Conservation (phyloP, 176 grass and related monocot species). For the Carex kokanica region DNA sequence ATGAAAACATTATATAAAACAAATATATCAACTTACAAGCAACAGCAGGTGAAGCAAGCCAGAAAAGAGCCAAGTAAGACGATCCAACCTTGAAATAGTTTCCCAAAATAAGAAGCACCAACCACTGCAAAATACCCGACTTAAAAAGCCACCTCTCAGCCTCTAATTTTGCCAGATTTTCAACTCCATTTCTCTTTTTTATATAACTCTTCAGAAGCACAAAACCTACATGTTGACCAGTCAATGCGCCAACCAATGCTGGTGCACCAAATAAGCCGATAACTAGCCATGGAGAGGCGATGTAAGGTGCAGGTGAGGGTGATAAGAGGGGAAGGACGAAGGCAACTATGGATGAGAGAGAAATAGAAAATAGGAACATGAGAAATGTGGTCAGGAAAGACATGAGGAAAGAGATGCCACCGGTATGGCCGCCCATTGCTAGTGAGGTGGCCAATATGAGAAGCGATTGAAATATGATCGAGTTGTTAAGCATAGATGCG, state of each 20-base stretch:
- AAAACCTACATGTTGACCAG: slow-evolving; percentile 87
- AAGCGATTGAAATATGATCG: slow-evolving; percentile 87
- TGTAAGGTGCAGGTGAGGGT: slow-evolving; percentile 60
- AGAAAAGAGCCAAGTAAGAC: slow-evolving; percentile 79
- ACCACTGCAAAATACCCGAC: slow-evolving; percentile 83
- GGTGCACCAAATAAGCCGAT: slow-evolving; percentile 92
- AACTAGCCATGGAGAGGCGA: slow-evolving; percentile 72
- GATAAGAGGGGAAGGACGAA: slow-evolving; percentile 62
- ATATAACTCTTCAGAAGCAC: slow-evolving; percentile 46
- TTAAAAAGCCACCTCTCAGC: slow-evolving; percentile 99
- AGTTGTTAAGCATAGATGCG: slow-evolving; percentile 83
- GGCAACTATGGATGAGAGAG: slow-evolving; percentile 59
- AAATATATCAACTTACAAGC: slow-evolving; percentile 68
- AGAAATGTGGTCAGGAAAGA: slow-evolving; percentile 76
- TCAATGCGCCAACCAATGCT: slow-evolving; percentile 77
- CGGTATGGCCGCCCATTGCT: slow-evolving; percentile 70
- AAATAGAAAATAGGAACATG: slow-evolving; percentile 64
- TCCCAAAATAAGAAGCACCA: slow-evolving; percentile 70
- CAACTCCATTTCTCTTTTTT: slow-evolving; percentile 31
- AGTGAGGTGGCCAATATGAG: slow-evolving; percentile 85
- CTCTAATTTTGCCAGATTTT: slow-evolving; percentile 57
- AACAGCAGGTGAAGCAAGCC: slow-evolving; percentile 91
- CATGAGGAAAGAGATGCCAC: slow-evolving; percentile 59
- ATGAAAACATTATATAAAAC: slow-evolving; percentile 4
- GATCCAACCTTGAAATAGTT: slow-evolving; percentile 74